Conservation (phyloP, 768 basidiomycete genomes). For the Tricholoma sp. region DNA sequence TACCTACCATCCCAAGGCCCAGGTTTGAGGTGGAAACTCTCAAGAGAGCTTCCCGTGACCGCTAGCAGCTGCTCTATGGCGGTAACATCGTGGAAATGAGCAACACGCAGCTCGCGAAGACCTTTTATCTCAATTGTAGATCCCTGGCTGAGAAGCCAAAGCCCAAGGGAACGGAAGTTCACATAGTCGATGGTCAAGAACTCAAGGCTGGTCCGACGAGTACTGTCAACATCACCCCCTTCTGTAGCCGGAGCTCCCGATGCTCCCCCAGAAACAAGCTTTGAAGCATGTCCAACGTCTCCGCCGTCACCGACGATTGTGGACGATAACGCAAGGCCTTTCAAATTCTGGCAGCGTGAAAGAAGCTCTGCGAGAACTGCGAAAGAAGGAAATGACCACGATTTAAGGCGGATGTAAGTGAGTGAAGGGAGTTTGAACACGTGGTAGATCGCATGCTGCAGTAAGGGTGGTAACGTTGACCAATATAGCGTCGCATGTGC, state of each 20-base stretch:
- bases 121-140: slow-evolving; percentile 28
- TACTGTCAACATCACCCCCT: not conserved
- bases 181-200: slow-evolving; percentile 39
- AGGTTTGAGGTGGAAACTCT: slow-evolving; percentile 41
- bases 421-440: slow-evolving; percentile 30
- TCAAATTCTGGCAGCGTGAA: slow-evolving; percentile 28
- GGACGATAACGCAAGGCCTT: slow-evolving; percentile 30
- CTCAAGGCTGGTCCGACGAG: slow-evolving; percentile 19
- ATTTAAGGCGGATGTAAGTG: slow-evolving; percentile 33
- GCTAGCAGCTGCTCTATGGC: slow-evolving; percentile 31
- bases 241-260: not conserved
- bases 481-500: slow-evolving; percentile 31
- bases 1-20: slow-evolving; percentile 35
- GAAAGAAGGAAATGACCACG: slow-evolving; percentile 34
- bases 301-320: slow-evolving; percentile 25
- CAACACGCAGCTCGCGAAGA: slow-evolving; percentile 38
- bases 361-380: slow-evolving; percentile 28
- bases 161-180: slow-evolving; percentile 28
- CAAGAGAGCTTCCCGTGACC: slow-evolving; percentile 29
- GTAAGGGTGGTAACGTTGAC: slow-evolving; percentile 28
- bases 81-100: slow-evolving; percentile 32
- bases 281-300: not conserved
- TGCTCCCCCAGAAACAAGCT: not conserved
- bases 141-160: slow-evolving; percentile 31
- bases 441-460: slow-evolving; percentile 29